Percentiles rank a stretch among this genome's conserved stretches.
Evolutionary conservation across 2,329 filamentous ascomycete genomes (phyloP).

Genomic region (Fusarium beomiforme): DNA sequence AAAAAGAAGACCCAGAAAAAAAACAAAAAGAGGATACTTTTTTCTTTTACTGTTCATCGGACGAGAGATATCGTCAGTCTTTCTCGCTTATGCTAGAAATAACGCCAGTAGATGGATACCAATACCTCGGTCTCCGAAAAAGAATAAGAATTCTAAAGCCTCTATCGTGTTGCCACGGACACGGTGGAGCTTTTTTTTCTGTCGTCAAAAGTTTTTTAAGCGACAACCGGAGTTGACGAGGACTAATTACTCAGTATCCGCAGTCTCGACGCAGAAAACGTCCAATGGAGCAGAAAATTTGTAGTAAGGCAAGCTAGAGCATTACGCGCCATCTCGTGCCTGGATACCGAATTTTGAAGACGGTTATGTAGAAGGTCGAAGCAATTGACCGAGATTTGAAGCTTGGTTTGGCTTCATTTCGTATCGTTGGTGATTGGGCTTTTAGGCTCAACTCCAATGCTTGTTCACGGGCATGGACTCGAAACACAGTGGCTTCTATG

Average conservation of each 20-base stretch:
- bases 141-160: conserved; percentile 21
- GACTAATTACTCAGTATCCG: conserved; percentile 38
- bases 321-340: conserved; percentile 10
- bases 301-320: conserved; percentile 17
- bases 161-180: conserved; percentile 38
- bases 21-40: conserved; percentile 20
- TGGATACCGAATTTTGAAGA: conserved; percentile 3
- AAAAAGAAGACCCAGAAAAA: conserved; percentile 3
- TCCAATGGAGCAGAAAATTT: conserved; percentile 7
- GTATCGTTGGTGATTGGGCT: neutral
- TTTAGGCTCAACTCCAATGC: neutral
- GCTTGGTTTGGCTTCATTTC: neutral
- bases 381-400: neutral
- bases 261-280: conserved; percentile 32
- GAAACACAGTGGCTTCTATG: neutral
- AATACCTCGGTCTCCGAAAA: conserved; percentile 16
- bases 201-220: conserved; percentile 12
- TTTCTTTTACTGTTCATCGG: conserved; percentile 9
- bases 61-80: conserved; percentile 24
- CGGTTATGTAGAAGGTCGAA: neutral
- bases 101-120: neutral
- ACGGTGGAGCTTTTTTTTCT: conserved; percentile 34
- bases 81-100: conserved; percentile 14
- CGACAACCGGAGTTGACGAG: conserved; percentile 40
- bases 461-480: neutral